These are phyloP conservation scores for Aspergillus pseudoglaucus DNA, from an alignment of 2,329 filamentous ascomycete species.

Conservation along the genomic window DNA sequence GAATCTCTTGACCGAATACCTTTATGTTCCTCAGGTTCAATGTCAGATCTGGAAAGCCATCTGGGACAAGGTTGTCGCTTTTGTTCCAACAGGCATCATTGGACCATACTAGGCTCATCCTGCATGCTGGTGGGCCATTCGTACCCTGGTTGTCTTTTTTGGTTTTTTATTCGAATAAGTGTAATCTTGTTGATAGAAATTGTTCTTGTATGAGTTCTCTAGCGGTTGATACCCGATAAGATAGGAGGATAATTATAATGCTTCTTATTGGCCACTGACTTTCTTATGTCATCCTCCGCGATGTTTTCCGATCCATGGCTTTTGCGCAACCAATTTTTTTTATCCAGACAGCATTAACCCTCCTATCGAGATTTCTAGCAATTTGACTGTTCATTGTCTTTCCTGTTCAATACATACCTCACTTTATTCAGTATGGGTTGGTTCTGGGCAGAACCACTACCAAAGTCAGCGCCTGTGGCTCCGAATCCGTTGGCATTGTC, in stretches of 20 bases:
- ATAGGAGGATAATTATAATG: background rate
- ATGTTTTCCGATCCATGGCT: slow-evolving; percentile 7
- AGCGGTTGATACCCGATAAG: background rate
- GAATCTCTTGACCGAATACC: slow-evolving; percentile 19
- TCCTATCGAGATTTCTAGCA: too few relatives aligned
- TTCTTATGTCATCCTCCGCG: slow-evolving; percentile 5
- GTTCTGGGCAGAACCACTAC: slow-evolving; percentile 59
- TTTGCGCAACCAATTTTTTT: slow-evolving; percentile 8
- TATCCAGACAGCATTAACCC: too few relatives aligned
- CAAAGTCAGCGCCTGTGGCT: slow-evolving; percentile 34
- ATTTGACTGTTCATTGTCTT: too few relatives aligned
- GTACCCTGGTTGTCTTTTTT: background rate
- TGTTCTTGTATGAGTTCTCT: too few relatives aligned
- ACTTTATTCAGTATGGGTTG: slow-evolving; percentile 51
- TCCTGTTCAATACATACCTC: background rate
- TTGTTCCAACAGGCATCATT: slow-evolving; percentile 7
- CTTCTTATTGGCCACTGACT: background rate
- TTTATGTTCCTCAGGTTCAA: slow-evolving; percentile 21
- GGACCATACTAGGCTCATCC: background rate
- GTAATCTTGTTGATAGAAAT: background rate
- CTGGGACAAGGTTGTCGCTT: slow-evolving; percentile 25
- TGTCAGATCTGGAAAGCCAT: slow-evolving; percentile 19
- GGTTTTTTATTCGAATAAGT: background rate
- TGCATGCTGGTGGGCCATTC: background rate
- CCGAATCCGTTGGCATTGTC: slow-evolving; percentile 44